phyloP scores from a whole-genome alignment of 192 early-diverging fungal species.

The Linnemannia exigua region DNA sequence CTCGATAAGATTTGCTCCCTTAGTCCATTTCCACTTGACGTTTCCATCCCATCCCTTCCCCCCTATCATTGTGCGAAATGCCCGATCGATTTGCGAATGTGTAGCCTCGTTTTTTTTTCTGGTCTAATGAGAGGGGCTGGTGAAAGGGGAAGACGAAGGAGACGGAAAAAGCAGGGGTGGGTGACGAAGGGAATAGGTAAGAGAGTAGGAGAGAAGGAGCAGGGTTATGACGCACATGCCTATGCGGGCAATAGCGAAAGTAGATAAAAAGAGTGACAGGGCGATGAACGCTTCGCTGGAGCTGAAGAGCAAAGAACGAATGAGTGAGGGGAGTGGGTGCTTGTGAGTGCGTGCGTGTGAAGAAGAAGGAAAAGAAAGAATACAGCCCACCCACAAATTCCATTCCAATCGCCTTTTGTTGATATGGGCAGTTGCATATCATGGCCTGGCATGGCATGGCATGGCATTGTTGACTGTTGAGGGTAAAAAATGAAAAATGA shows the following conservation, averaged over 20 bases:
- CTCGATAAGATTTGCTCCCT: background rate
- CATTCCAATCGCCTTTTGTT: background rate
- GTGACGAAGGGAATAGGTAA: background rate
- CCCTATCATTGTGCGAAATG: constrained; percentile 3
- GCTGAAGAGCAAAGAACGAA: background rate
- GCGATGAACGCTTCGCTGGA: background rate
- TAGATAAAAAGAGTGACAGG: background rate
- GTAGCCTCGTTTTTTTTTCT: background rate
- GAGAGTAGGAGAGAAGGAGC: background rate
- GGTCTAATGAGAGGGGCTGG: background rate
- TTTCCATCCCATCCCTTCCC: background rate
- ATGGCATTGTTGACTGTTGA: background rate
- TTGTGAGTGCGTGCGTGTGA: constrained; percentile 8
- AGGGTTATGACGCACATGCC: background rate
- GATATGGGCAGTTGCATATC: background rate
- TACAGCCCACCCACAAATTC: constrained; percentile 2
- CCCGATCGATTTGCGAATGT: constrained; percentile 11
- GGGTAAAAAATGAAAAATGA: background rate
- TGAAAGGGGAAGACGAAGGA: background rate
- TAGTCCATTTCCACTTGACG: background rate
- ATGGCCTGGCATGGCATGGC: too few relatives aligned
- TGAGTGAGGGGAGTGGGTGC: background rate
- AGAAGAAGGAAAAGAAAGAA: background rate
- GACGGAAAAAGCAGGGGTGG: background rate
- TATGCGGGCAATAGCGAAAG: background rate